Evolutionary conservation across 2,329 filamentous ascomycete species (phyloP), one percentile per base, ranked within the genome.

Genomic region (Fusarium sp.): DNA sequence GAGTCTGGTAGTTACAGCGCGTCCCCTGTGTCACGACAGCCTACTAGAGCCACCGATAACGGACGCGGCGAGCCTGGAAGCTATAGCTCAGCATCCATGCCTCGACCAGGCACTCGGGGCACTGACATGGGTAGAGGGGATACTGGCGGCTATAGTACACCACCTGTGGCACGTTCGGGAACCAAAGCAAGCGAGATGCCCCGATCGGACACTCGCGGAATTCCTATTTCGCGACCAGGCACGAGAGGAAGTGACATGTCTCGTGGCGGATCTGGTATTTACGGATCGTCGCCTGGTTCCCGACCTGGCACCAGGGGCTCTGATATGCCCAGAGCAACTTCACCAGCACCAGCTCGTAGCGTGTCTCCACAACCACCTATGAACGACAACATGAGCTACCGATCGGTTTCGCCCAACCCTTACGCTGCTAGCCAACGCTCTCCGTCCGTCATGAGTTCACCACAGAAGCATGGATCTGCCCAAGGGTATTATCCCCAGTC

Each of bases 281-380:
- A 77, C 51, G 81, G 81, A 45, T 74, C 79, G 22, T 81, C 84
- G 10, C 79, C 83, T 18, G 85, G 83, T 44, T 87, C 91, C 30
- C 87, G 90, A 18, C 87, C 91, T 7, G 84, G 85, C 18, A 91
- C 90, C 10, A 85, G 92, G 64, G 88, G 87, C 24, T 88, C 84
- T 70, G 89, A 91, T 55, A 84, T 90, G 68, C 88, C 89, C 26
- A 84, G 90, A 32, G 87, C 90, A 4, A 82, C 89, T 11, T 96
- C 93, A 13, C 94, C 94, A 36, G 90, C 89, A 32, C 90, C 93
- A 30, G 86, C 90, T 13, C 89, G 93, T 47, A 87, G 86, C 73
- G 84, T 83, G n/a, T 91, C 90, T 17, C 92, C 93, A 14, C 86
- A 90, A 36, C 91, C 92, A 7, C 85, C 84, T 24, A 84, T 88